Percentiles rank a stretch among this genome's conserved stretches.
Evolutionary conservation across 1,284 basidiomycete genomes (phyloP).

Genomic region (Pterula multifida): DNA sequence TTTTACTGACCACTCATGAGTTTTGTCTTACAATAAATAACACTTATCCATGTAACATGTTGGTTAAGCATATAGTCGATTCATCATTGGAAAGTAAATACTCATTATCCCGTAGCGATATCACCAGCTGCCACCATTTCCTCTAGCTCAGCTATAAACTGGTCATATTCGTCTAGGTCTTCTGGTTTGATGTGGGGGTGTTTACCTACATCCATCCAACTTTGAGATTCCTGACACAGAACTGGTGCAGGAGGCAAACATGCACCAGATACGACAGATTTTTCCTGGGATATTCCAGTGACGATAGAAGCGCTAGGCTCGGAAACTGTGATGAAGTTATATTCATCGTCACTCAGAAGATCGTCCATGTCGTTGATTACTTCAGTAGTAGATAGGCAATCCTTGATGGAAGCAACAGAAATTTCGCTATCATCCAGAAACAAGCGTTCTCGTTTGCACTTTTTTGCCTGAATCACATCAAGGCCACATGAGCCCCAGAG

Average conservation of each 20-base stretch:
- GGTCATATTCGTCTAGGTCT: neutral
- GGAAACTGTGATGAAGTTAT: no score
- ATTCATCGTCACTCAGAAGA: neutral
- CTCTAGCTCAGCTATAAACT: neutral
- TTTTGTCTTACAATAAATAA: neutral
- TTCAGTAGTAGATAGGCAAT: no score
- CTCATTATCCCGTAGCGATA: neutral
- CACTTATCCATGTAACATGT: no score
- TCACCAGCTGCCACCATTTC: neutral
- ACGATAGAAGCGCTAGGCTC: no score
- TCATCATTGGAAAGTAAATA: no score
- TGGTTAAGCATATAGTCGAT: no score
- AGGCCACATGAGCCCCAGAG: neutral
- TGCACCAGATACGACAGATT: no score
- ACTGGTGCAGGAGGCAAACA: no score
- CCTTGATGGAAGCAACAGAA: neutral
- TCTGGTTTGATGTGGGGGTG: neutral
- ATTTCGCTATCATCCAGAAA: neutral
- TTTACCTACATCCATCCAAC: no score
- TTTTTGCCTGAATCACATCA: neutral
- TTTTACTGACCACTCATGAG: conserved; percentile 31
- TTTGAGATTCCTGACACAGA: no score
- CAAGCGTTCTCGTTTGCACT: neutral
- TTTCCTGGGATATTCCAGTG: no score
- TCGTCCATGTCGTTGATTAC: no score